Percentiles rank a stretch among this genome's conserved stretches.
Conservation (phyloP, 75 land plant genomes). For the Pinus tabuliformis region DNA sequence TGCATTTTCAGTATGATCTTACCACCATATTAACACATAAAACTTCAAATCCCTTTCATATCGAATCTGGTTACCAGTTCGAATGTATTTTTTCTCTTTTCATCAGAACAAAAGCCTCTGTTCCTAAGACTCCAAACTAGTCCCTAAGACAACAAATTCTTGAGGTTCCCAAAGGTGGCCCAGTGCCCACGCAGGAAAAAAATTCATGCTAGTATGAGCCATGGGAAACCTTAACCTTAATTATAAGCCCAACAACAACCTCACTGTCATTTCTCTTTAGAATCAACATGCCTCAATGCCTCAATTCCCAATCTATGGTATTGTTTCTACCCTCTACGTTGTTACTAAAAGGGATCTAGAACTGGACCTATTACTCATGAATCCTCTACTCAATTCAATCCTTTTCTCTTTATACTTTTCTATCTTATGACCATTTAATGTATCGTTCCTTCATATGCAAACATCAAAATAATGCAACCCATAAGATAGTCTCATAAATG, state of each 20-base stretch:
- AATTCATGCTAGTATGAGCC: slow-evolving; percentile 47
- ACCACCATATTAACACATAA: too few relatives aligned
- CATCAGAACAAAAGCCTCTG: slow-evolving; percentile 81
- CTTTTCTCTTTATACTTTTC: too few relatives aligned
- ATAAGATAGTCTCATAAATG: too few relatives aligned
- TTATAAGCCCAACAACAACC: slow-evolving; percentile 21
- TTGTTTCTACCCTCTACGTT: slow-evolving; percentile 11
- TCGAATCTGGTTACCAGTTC: too few relatives aligned
- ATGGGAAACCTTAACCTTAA: slow-evolving; percentile 56
- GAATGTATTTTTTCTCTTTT: slow-evolving; percentile 39
- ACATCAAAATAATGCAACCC: too few relatives aligned
- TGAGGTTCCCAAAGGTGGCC: slow-evolving; percentile 76
- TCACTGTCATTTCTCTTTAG: slow-evolving; percentile 43
- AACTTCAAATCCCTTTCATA: too few relatives aligned
- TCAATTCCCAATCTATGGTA: slow-evolving; percentile 48
- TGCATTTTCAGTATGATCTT: too few relatives aligned
- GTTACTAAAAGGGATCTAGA: not conserved
- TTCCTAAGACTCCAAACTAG: slow-evolving; percentile 68
- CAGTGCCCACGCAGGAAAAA: slow-evolving; percentile 42
- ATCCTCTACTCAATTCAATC: not conserved
- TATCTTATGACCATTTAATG: too few relatives aligned
- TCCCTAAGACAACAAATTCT: slow-evolving; percentile 47
- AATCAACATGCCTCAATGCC: slow-evolving; percentile 69
- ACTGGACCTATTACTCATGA: not conserved
- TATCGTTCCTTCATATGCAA: too few relatives aligned